Percentiles rank a stretch among this genome's conserved stretches.
These are phyloP conservation scores for Medicago ruthenica DNA, from an alignment of 306 rosid genomes.

Conservation along the genomic window DNA sequence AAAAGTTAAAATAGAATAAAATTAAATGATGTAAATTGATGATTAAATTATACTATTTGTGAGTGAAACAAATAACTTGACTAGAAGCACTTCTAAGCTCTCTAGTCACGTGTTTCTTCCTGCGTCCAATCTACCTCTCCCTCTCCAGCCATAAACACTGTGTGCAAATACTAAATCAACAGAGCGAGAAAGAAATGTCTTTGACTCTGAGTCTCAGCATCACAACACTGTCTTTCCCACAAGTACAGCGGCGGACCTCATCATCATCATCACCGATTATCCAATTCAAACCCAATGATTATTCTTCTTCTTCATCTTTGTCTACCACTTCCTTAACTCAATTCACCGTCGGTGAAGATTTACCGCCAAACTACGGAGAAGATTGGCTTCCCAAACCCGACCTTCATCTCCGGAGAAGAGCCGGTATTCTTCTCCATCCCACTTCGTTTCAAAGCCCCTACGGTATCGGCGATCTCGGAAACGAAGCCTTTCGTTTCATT, in stretches of 20 bases:
- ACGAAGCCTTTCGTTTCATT: conserved; percentile 77
- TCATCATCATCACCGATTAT: neutral
- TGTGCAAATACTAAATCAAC: no score
- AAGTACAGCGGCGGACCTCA: neutral
- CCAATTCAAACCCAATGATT: conserved; percentile 22
- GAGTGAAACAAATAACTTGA: no score
- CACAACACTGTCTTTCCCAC: conserved; percentile 21
- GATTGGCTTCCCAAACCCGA: conserved; percentile 60
- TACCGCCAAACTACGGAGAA: conserved; percentile 66
- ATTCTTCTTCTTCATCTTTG: conserved; percentile 16
- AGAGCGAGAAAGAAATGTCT: conserved; percentile 34
- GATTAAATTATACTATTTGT: no score
- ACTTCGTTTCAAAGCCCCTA: conserved; percentile 86
- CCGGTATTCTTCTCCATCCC: conserved; percentile 89
- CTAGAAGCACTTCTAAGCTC: no score
- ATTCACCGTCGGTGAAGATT: conserved; percentile 50
- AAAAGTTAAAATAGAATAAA: no score
- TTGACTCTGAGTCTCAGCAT: conserved; percentile 20
- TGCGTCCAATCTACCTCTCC: conserved; percentile 1
- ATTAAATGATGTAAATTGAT: no score
- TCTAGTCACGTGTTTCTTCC: neutral
- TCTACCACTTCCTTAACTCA: conserved; percentile 16
- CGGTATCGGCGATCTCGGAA: conserved; percentile 89
- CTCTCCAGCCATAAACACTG: no score
- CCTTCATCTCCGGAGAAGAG: conserved; percentile 67